Base-by-base conservation (phyloP, 2,329 filamentous ascomycete species). In the Trichoderma atrobrunneum region DNA sequence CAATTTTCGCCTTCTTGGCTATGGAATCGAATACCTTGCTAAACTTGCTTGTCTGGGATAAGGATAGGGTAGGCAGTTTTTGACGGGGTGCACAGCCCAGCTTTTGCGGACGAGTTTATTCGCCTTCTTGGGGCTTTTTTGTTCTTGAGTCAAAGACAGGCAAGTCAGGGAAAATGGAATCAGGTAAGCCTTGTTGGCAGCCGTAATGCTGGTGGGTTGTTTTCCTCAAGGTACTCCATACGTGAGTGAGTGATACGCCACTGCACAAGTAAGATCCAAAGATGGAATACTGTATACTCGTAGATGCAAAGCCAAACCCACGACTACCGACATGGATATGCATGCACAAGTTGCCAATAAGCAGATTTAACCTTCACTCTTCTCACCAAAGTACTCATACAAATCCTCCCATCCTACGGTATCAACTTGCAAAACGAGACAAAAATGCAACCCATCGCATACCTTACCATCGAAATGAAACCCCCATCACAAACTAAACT, bases 1-100 rank as follows among this genome's bases (percentile, higher is more conserved):
- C 57, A 61, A 70, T 62, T 54, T 70, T 70, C 57, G 66, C 56
- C 66, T 69, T 43, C 14, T 12, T 51, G 43, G 43, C 11, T 21
- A 54, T 54, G 48, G 48, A 54, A 54, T 54, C 21, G 10, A 12
- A 54, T 21, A 24, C 10, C 7, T 18, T n/a, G 39, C 39, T 36
- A 36, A 36, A 36, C 16, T 43, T n/a, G 3, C 39, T 43, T 43
- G 1, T 1, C 21, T 24, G 10, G 48, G 48, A 51, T 54, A 14
- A 26, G 36, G 63, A 65, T 34, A 64, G 61, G 61, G 61, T 64
- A 51, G 61, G 39, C 36, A 8, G 60, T 36, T 28, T 43, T 28
- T 28, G 34, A 39, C 21, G 48, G 36, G 18, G 18, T 21, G 48
- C 64, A 67, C 64, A 57, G 64, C 51, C 64, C 21, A 39, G 21